A percentile compares a stretch with the other conserved stretches of the same genome.
phyloP scores from a whole-genome alignment of 768 basidiomycete genomes.

The Gymnopilus junonius region DNA sequence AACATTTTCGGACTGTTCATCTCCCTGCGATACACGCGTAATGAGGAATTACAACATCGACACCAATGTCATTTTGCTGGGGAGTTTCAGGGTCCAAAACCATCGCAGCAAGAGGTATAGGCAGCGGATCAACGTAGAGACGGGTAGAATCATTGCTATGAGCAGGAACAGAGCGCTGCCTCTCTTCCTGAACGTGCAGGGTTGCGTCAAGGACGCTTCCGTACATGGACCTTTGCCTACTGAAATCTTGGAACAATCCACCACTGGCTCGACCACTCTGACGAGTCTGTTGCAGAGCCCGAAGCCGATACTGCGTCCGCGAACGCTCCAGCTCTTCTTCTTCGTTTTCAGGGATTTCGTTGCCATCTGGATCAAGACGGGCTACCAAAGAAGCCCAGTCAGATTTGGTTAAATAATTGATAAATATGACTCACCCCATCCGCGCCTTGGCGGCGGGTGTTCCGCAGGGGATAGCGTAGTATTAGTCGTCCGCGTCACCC shows the following conservation, averaged over 20 bases:
- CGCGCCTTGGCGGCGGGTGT: slow-evolving; percentile 37
- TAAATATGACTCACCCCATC: slow-evolving; percentile 46
- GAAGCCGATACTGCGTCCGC: slow-evolving; percentile 51
- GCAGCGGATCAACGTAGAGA: slow-evolving; percentile 51
- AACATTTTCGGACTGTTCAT: slow-evolving; percentile 22
- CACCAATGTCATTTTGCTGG: slow-evolving; percentile 17
- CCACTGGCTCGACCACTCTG: slow-evolving; percentile 13
- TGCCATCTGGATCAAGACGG: slow-evolving; percentile 60
- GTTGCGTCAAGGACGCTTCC: slow-evolving; percentile 31
- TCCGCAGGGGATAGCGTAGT: slow-evolving; percentile 17
- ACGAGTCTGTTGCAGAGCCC: slow-evolving; percentile 27
- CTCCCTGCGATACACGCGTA: slow-evolving; percentile 47
- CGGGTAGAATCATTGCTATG: background rate
- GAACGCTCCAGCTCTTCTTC: slow-evolving; percentile 63
- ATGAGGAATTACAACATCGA: slow-evolving; percentile 35
- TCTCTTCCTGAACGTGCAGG: slow-evolving; percentile 18
- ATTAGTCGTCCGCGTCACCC: slow-evolving; percentile 20
- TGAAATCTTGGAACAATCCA: slow-evolving; percentile 11
- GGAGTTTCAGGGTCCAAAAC: slow-evolving; percentile 26
- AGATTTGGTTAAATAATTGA: background rate
- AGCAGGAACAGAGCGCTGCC: background rate
- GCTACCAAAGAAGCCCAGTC: slow-evolving; percentile 25
- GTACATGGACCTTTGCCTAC: slow-evolving; percentile 19
- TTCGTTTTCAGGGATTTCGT: slow-evolving; percentile 65
- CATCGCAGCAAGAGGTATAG: slow-evolving; percentile 62